Conservation (phyloP, 1,284 basidiomycete genomes). For the Phlebopus sp. region DNA sequence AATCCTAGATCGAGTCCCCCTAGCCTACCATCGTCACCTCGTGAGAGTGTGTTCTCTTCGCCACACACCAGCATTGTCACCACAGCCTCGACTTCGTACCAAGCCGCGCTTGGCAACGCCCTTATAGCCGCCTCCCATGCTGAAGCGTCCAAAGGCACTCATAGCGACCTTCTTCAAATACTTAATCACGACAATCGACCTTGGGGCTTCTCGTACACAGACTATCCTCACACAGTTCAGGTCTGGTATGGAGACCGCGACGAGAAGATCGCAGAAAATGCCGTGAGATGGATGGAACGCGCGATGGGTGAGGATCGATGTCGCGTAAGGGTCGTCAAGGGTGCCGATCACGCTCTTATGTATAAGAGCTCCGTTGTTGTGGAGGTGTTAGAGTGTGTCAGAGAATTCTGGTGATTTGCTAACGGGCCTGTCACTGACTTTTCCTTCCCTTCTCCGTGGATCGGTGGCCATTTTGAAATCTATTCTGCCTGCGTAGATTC, state of each 20-base stretch:
- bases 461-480: slow-evolving; percentile 14
- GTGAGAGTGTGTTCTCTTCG: slow-evolving; percentile 42
- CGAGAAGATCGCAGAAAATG: slow-evolving; percentile 87
- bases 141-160: slow-evolving; percentile 88
- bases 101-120: slow-evolving; percentile 77
- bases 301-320: slow-evolving; percentile 78
- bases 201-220: slow-evolving; percentile 80
- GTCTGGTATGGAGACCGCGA: slow-evolving; percentile 95
- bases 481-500: slow-evolving; percentile 3
- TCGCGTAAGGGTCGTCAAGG: slow-evolving; percentile 77
- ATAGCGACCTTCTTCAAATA: slow-evolving; percentile 88
- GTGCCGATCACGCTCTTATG: slow-evolving; percentile 91
- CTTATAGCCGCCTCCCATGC: slow-evolving; percentile 93
- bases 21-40: slow-evolving; percentile 50
- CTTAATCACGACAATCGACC: slow-evolving; percentile 82
- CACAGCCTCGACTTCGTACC: slow-evolving; percentile 46
- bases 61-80: slow-evolving; percentile 32
- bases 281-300: slow-evolving; percentile 87
- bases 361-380: slow-evolving; percentile 85
- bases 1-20: slow-evolving; percentile 39
- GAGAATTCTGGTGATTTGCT: slow-evolving; percentile 53
- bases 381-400: slow-evolving; percentile 76
- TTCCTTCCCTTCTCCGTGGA: slow-evolving; percentile 19
- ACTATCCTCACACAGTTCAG: slow-evolving; percentile 76
- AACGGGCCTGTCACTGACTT: too few relatives aligned